Base-by-base conservation (phyloP, 2,329 filamentous ascomycete species). In the Epichloe uncinata region DNA sequence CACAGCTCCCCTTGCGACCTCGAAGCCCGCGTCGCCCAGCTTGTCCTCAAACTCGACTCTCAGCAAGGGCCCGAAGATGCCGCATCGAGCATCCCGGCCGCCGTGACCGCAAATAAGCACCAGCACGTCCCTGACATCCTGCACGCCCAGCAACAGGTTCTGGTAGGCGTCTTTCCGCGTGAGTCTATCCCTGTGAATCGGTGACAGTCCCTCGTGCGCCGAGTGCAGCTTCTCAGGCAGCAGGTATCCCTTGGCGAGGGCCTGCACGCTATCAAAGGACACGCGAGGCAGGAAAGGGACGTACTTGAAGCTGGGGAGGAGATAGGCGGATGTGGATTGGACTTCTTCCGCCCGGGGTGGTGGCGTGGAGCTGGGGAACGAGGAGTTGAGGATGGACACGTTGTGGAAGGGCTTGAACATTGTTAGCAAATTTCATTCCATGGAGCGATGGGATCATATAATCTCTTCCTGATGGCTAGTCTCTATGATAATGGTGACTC, bases 31-130 rank as follows among this genome's bases (percentile, higher is more conserved):
- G 4, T 62, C 64, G 2, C 65, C 65, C 5, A 90, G 63, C 58
- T 79, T 74, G 8, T 64, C 66, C 56, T 80, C 74, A 57, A 97
- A 97, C 57, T 89, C 84, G 0, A 67, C 66, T 56, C 79, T 71
- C 13, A 97, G 70, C 1, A 87, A 67, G 0, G 89, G 88, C 0
- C 87, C 90, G 55, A 91, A 73, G 20, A 87, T 68, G 0, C 93
- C 91, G 60, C 93, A 98, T 47, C 93, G 77, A 59, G 74, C 71
- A 62, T 98, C 93, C 11, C 93, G 75, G 2, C 82, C 81, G 13
- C 84, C 85, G 59, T 98, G 93, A 0, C 89, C 88, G 61, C 93
- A 98, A 42, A 96, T 84, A 18, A 97, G 69, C 33, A 98, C 78
- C n/a, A 87, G 59, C 4, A 89, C 73, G 54, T 89, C 83, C 15